Base-by-base conservation (phyloP, 1,284 basidiomycete species). In the Lignosus rhinocerotis region DNA sequence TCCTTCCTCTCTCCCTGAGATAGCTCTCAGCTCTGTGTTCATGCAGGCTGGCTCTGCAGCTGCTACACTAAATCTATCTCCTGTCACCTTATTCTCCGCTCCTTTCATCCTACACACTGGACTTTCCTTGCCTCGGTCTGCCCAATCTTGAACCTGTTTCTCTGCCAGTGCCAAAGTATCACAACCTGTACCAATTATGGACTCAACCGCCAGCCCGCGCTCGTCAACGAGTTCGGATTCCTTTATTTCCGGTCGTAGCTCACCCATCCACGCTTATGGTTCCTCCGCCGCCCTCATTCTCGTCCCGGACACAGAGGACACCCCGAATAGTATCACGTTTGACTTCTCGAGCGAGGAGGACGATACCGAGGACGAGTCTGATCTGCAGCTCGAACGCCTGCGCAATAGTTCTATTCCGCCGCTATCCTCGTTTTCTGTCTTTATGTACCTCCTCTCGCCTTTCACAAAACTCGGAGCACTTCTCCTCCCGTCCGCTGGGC, bases 401-500 rank as follows among this genome's bases (percentile, higher is more conserved):
- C 73, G 73, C 47, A 72, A 75, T 58, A 75, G 76, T 1, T 68
- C 77, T n/a, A 73, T 82, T 25, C 80, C 80, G 19, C 80, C 83
- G 3, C 79, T 90, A 50, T 69, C 80, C 17, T 79, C 85, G 4
- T 73, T 78, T n/a, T 67, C 79, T 46, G 80, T 88, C 47, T 85
- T 90, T 67, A 75, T 90, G 9, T 87, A 89, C 71, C 83, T 91
- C 56, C 74, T 89, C 53, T 75, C 83, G 3, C 87, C 88, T 4
- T 85, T 81, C 67, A 78, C 90, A 63, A 87, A 84, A 67, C 78
- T 91, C 34, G 88, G 89, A 16, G 86, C 87, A 31, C 76, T 90
- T 59, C 75, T 85, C 49, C 66, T 87, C 3, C 78, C 82, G 9
- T 77, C 79, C 59, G 74, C 74, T 1, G 71, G 72, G 41, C 67